phyloP scores from a whole-genome alignment of 2,329 filamentous ascomycete species.

The Beauveria asiatica region DNA sequence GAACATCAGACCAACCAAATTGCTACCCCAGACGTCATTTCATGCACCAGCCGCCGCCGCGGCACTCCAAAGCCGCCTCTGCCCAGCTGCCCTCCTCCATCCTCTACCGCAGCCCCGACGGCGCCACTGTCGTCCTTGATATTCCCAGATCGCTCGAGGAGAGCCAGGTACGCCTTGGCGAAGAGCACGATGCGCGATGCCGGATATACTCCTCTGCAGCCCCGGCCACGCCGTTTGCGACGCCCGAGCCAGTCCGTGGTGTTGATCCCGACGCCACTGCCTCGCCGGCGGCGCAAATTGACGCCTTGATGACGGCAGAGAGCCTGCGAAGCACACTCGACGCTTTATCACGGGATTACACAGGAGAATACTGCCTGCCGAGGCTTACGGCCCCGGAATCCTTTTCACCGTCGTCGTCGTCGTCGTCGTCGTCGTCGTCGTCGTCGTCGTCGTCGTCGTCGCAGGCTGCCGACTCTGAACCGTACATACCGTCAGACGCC shows the following conservation, averaged over 20 bases:
- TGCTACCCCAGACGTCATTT: neutral
- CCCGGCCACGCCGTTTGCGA: slow-evolving; percentile 37
- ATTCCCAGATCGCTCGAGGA: slow-evolving; percentile 61
- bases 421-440: neutral
- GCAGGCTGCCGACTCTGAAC: slow-evolving; percentile 1
- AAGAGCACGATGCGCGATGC: slow-evolving; percentile 18
- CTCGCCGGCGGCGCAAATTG: slow-evolving; percentile 39
- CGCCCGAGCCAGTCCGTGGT: slow-evolving; percentile 34
- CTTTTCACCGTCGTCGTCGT: neutral
- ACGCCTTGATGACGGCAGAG: slow-evolving; percentile 45
- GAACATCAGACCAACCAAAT: neutral
- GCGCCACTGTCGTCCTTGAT: slow-evolving; percentile 53
- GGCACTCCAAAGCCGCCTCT: neutral
- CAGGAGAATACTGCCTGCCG: slow-evolving; percentile 40
- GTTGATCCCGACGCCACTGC: slow-evolving; percentile 13
- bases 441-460: neutral
- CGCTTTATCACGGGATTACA: slow-evolving; percentile 16
- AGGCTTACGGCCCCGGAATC: slow-evolving; percentile 22
- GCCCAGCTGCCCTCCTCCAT: slow-evolving; percentile 18
- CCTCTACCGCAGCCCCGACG: slow-evolving; percentile 25
- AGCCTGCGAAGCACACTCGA: slow-evolving; percentile 36
- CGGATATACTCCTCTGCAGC: slow-evolving; percentile 39
- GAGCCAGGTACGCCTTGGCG: slow-evolving; percentile 44
- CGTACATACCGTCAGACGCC: slow-evolving; percentile 33
- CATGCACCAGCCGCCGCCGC: neutral